Evolutionary conservation across 768 basidiomycete genomes (phyloP), one percentile per base, ranked within the genome.

Genomic region (Amanita exitialis): DNA sequence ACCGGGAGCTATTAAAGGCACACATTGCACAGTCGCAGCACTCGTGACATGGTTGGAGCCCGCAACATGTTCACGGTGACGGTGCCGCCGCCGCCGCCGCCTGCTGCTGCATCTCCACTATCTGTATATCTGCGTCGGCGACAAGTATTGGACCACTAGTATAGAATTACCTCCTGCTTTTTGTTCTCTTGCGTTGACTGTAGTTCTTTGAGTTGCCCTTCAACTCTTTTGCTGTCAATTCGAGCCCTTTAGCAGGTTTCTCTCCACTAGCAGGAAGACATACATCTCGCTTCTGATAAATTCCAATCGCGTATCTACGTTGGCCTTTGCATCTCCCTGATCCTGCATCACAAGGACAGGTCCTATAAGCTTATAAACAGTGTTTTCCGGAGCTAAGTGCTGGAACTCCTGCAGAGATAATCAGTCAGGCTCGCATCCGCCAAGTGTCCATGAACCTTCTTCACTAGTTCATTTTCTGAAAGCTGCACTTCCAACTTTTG

Each of bases 301-400:
- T 52, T 89, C 88, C 30, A 98, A 68, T 7, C 95, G 82, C 44
- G 87, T 95, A 58, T 91, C 82, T 20, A 98, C 89, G 60, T 90
- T 96, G 56, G 67, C 71, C 64, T 86, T 87, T 28, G 93, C 95
- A 57, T 96, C 95, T 5, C 67, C 67, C 60, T 85, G 83, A 57
- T 96, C 93, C 67, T 97, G 94, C 58, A 85, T 79, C 7, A 97
- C 82, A 23, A 97, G 77, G 5, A 94, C 86, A 1, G 92, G 90
- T 1, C 95, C 95, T 35, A 95, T 77, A 27, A 89, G 78, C 70
- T 97, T 98, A 74, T 83, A 98, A 6, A 98, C 79, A 13, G 74
- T 76, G 62, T 93, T 95, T 53, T 82, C 76, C 3, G 82, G 69
- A 38, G 83, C 84, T 50, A 97, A 66, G 25, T 74, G 70, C 15